Evolutionary conservation across 1,139 yeast species (phyloP).

Genomic region (Kodamaea suecica): DNA sequence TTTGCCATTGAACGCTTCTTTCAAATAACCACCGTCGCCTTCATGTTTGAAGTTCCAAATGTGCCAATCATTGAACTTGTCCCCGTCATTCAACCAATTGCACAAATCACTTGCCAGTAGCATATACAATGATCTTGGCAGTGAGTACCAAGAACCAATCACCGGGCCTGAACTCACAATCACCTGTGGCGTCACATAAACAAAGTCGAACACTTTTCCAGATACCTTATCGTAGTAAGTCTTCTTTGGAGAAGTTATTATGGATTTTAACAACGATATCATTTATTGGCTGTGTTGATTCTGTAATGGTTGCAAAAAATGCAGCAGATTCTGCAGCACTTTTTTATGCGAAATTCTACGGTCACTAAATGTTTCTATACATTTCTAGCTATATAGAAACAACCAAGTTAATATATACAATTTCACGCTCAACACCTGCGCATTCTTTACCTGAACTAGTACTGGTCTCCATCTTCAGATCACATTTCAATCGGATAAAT

Average conservation of each 20-base stretch:
- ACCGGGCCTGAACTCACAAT: conserved; percentile 78
- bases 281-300: too few species aligned
- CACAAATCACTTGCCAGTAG: conserved; percentile 51
- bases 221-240: conserved; percentile 17
- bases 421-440: neutral
- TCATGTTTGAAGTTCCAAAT: conserved; percentile 74
- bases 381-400: conserved; percentile 1
- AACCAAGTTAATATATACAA: conserved; percentile 2
- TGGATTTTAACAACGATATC: conserved; percentile 13
- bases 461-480: too few species aligned
- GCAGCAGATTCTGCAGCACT: neutral
- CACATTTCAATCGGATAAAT: too few species aligned
- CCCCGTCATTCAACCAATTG: conserved; percentile 32
- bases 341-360: neutral
- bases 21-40: conserved; percentile 42
- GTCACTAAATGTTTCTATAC: conserved; percentile 1
- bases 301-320: conserved; percentile 4
- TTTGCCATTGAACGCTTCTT: conserved; percentile 30
- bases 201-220: conserved; percentile 49
- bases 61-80: conserved; percentile 60
- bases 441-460: neutral
- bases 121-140: conserved; percentile 51
- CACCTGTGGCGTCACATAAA: conserved; percentile 58
- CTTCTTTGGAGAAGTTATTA: conserved; percentile 29
- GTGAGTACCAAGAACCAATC: conserved; percentile 28